Percentiles rank a stretch among this genome's conserved stretches.
These are phyloP conservation scores for Geoglossum cookeanum DNA, from an alignment of 2,329 filamentous ascomycete genomes.

Conservation along the genomic window DNA sequence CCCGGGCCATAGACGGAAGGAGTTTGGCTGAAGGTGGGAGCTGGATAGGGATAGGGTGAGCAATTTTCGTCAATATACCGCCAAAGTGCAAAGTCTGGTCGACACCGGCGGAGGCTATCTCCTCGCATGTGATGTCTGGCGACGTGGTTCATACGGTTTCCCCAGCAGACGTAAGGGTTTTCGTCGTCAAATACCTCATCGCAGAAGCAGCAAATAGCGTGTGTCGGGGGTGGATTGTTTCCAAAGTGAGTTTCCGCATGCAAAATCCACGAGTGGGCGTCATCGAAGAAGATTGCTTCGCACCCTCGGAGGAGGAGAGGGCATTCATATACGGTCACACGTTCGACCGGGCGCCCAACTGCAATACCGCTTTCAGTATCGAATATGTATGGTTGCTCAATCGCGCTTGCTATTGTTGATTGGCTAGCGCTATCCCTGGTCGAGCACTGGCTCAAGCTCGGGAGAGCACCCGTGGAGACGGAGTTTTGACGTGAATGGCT, in stretches of 20 bases:
- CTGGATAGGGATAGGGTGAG: neutral
- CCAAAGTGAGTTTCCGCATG: neutral
- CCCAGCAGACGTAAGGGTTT: neutral
- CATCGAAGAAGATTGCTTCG: neutral
- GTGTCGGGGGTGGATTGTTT: neutral
- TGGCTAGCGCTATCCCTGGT: neutral
- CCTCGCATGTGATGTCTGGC: neutral
- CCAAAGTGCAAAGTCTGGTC: neutral
- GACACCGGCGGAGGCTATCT: neutral
- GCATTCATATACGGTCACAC: neutral
- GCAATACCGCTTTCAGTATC: neutral
- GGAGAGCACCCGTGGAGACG: neutral
- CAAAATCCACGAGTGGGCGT: neutral
- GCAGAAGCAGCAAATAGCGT: neutral
- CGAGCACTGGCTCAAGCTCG: neutral
- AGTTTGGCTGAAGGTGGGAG: neutral
- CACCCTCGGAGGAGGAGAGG: neutral
- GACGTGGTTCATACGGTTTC: neutral
- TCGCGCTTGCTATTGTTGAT: neutral
- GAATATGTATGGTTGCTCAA: neutral
- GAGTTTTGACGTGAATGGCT: neutral
- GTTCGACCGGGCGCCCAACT: neutral
- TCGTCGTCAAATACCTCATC: neutral
- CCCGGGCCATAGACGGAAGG: neutral
- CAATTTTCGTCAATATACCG: neutral